Evolutionary conservation across 1,284 basidiomycete genomes (phyloP).

Genomic region (Mycena citricolor): DNA sequence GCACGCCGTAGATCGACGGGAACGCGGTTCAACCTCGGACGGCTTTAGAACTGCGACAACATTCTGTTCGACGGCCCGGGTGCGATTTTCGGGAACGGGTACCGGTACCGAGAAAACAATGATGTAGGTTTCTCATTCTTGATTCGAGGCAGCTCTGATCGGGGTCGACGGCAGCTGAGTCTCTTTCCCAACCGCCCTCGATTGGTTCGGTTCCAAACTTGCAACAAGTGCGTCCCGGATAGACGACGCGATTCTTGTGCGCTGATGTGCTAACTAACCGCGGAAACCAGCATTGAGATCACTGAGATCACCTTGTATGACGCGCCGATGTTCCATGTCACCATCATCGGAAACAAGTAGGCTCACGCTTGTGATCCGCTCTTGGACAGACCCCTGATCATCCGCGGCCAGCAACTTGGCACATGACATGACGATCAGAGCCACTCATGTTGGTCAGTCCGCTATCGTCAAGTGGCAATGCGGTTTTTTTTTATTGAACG

Average conservation of each 20-base stretch:
- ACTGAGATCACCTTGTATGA: slow-evolving; percentile 15
- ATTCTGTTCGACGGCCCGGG: slow-evolving; percentile 25
- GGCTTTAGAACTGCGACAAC: slow-evolving; percentile 25
- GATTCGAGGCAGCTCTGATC: no score
- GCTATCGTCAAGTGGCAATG: background rate
- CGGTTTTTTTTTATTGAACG: background rate
- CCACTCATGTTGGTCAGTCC: slow-evolving; percentile 9
- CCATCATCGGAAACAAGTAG: slow-evolving; percentile 18
- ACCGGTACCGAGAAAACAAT: slow-evolving; percentile 24
- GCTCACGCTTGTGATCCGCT: background rate
- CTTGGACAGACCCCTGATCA: background rate
- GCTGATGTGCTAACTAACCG: background rate
- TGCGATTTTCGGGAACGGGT: slow-evolving; percentile 26
- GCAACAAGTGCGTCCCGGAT: slow-evolving; percentile 12
- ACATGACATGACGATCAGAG: slow-evolving; percentile 17
- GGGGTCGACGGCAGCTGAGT: no score
- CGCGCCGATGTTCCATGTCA: slow-evolving; percentile 18
- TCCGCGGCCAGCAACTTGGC: slow-evolving; percentile 10
- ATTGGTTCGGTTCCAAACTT: slow-evolving; percentile 17
- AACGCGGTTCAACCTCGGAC: no score
- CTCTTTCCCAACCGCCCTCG: no score
- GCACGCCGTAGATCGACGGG: background rate
- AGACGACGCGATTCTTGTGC: background rate
- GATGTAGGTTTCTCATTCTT: slow-evolving; percentile 21
- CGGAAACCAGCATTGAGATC: slow-evolving; percentile 16